These are phyloP conservation scores for Yamadazyma takamatsuzukensis DNA, from an alignment of 805 yeast species.

Conservation along the genomic window DNA sequence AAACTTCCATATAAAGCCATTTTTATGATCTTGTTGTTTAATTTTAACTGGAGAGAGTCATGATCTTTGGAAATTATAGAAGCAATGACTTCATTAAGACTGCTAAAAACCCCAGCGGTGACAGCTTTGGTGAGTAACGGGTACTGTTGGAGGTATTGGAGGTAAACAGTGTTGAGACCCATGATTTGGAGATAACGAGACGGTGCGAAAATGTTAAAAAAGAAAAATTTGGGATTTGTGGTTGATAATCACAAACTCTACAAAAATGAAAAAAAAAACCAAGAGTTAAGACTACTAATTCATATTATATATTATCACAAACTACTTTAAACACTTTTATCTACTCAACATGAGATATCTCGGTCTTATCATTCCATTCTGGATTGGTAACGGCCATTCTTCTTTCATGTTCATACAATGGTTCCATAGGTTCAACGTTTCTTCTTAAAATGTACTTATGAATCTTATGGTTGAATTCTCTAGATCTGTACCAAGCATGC, in stretches of 20 bases:
- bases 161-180: slow-evolving; percentile 35
- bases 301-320: no score
- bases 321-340: no score
- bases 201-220: no score
- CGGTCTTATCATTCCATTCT: slow-evolving; percentile 62
- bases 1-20: slow-evolving; percentile 55
- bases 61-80: slow-evolving; percentile 47
- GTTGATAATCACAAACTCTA: no score
- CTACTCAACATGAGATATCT: slow-evolving; percentile 48
- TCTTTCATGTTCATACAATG: slow-evolving; percentile 50
- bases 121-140: slow-evolving; percentile 59
- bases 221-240: no score
- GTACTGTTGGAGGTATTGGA: slow-evolving; percentile 36
- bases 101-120: slow-evolving; percentile 53
- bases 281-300: no score
- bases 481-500: slow-evolving; percentile 47
- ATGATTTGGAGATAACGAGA: no score
- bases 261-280: no score
- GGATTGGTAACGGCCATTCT: slow-evolving; percentile 58
- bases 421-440: slow-evolving; percentile 47
- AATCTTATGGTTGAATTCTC: slow-evolving; percentile 32
- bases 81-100: slow-evolving; percentile 58
- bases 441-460: slow-evolving; percentile 45
- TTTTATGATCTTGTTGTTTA: slow-evolving; percentile 42
- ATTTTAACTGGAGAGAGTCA: slow-evolving; percentile 14